Conservation (phyloP, 1,284 basidiomycete species). For the Cryptococcus sp. region DNA sequence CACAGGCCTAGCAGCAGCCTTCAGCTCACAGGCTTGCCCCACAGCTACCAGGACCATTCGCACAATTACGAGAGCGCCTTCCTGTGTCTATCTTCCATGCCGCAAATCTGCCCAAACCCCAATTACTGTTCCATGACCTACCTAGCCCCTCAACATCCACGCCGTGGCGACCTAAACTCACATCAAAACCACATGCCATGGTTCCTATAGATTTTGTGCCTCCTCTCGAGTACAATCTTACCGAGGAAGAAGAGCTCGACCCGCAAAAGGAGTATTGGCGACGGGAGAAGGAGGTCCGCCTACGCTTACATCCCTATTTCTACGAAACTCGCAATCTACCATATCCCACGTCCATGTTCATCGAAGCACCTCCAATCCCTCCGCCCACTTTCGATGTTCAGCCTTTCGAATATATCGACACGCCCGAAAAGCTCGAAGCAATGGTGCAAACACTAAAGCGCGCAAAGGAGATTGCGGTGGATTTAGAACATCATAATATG, state of each 20-base stretch:
- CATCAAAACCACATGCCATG: conserved; percentile 70
- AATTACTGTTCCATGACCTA: conserved; percentile 65
- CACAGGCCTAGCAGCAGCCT: background rate
- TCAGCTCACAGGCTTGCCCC: background rate
- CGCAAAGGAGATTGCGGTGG: conserved; percentile 83
- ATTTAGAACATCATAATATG: conserved; percentile 90
- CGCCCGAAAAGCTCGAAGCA: conserved; percentile 24
- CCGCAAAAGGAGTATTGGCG: conserved; percentile 9
- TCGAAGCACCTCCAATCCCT: conserved; percentile 57
- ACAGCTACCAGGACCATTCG: conserved; percentile 41
- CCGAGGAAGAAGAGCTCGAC: conserved; percentile 20
- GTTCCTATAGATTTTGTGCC: conserved; percentile 64
- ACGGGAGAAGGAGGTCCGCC: conserved; percentile 15
- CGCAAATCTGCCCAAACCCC: conserved; percentile 72
- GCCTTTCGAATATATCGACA: conserved; percentile 74
- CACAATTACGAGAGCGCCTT: conserved; percentile 16
- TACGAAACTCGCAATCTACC: conserved; percentile 73
- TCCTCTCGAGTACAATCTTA: conserved; percentile 20
- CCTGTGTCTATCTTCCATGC: conserved; percentile 64
- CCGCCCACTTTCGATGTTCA: conserved; percentile 65
- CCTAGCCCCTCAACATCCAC: conserved; percentile 61
- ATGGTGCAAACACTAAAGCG: conserved; percentile 60
- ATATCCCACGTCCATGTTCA: conserved; percentile 71
- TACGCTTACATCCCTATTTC: conserved; percentile 69
- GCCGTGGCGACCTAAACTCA: conserved; percentile 63